phyloP scores from a whole-genome alignment of 2,329 filamentous ascomycete genomes.

The Lecanicillium sp. region DNA sequence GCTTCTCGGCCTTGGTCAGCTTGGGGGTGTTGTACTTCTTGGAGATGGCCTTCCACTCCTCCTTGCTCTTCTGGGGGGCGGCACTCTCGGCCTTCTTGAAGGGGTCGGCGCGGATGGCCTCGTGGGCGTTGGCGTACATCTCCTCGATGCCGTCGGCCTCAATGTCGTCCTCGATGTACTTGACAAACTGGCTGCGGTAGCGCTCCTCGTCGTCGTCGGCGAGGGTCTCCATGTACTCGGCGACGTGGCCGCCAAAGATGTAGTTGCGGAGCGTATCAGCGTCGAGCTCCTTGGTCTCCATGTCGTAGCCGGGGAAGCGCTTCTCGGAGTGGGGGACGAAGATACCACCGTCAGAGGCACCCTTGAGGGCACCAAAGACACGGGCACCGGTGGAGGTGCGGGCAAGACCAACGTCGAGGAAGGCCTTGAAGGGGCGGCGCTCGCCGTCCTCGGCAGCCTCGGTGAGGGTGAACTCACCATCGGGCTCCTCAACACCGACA shows the following conservation, averaged over 20 bases:
- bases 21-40: constrained; percentile 77
- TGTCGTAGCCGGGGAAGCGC: constrained; percentile 98
- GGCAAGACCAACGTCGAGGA: constrained; percentile 94
- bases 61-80: constrained; percentile 89
- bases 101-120: constrained; percentile 93
- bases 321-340: constrained; percentile 97
- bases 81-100: constrained; percentile 81
- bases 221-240: constrained; percentile 99
- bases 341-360: constrained; percentile 96
- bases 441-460: constrained; percentile 90
- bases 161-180: constrained; percentile 95
- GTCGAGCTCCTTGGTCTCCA: constrained; percentile 96
- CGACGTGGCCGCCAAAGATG: constrained; percentile 97
- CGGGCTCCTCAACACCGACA: constrained; percentile 89
- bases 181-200: constrained; percentile 95
- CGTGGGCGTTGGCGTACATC: constrained; percentile 89
- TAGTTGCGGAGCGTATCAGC: constrained; percentile 96
- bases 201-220: constrained; percentile 99
- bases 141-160: constrained; percentile 98
- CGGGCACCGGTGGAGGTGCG: constrained; percentile 97
- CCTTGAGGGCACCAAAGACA: constrained; percentile 99
- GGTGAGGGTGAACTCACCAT: constrained; percentile 92
- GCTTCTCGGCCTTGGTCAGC: constrained; percentile 76
- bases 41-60: constrained; percentile 91
- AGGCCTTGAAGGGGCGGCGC: constrained; percentile 98